phyloP scores from a whole-genome alignment of 331 rosid species.

The Stylosanthes scabra region DNA sequence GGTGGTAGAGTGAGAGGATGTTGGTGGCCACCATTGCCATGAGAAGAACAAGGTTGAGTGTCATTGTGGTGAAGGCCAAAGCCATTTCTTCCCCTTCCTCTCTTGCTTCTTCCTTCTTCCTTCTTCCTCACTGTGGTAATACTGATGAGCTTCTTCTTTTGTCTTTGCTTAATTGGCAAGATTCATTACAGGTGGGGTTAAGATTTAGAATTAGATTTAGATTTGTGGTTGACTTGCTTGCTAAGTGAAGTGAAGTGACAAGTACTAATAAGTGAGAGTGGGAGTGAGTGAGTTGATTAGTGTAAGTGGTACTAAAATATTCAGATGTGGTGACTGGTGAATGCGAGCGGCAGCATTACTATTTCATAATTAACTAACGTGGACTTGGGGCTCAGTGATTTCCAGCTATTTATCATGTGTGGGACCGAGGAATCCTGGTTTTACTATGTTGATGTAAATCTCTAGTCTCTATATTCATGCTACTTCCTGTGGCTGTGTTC shows the following conservation, averaged over 20 bases:
- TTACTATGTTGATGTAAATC: conserved; percentile 26
- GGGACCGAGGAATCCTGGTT: conserved; percentile 15
- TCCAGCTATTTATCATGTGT: not conserved
- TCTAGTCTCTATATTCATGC: conserved; percentile 28
- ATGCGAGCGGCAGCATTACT: too few species aligned
- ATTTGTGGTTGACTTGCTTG: conserved; percentile 14
- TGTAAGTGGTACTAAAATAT: not conserved
- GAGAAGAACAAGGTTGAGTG: conserved; percentile 77
- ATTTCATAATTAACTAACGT: not conserved
- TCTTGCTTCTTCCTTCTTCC: too few species aligned
- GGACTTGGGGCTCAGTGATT: not conserved
- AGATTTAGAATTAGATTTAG: not conserved
- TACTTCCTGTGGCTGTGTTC: too few species aligned
- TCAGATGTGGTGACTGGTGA: not conserved
- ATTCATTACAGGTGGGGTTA: too few species aligned
- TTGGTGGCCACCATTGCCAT: conserved; percentile 97
- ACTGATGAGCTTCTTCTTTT: not conserved
- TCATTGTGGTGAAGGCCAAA: conserved; percentile 87
- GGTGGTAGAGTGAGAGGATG: conserved; percentile 93
- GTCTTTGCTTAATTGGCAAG: conserved; percentile 19
- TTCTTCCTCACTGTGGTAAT: too few species aligned
- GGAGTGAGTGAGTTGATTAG: not conserved
- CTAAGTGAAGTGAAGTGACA: too few species aligned
- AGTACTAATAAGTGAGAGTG: not conserved
- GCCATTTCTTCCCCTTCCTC: conserved; percentile 55